phyloP scores from a whole-genome alignment of 1,284 basidiomycete species.

The Cerioporus squamosus region DNA sequence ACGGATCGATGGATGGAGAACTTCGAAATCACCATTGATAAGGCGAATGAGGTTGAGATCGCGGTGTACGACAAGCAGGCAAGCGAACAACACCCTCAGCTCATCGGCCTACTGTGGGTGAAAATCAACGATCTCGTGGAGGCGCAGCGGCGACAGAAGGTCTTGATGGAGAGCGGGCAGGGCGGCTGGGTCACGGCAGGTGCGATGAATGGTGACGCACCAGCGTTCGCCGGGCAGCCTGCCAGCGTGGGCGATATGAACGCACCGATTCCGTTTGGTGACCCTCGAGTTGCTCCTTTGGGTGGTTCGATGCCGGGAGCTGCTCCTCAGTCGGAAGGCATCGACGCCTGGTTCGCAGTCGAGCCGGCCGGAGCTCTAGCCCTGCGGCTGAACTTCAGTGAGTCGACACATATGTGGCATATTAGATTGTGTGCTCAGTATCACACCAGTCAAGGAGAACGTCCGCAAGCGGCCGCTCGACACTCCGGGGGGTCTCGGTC shows the following conservation, averaged over 20 bases:
- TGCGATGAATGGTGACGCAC: conserved; percentile 70
- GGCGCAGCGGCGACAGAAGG: conserved; percentile 92
- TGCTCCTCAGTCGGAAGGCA: conserved; percentile 66
- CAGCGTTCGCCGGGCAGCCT: conserved; percentile 41
- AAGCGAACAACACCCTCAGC: conserved; percentile 79
- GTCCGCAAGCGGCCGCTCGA: conserved; percentile 95
- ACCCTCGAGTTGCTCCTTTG: conserved; percentile 31
- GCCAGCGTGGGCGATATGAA: conserved; percentile 57
- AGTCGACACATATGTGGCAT: conserved; percentile 36
- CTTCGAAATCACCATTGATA: conserved; percentile 96
- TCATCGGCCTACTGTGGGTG: conserved; percentile 97
- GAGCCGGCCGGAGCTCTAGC: conserved; percentile 96
- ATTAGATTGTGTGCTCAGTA: conserved; percentile 21
- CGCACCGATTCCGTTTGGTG: conserved; percentile 55
- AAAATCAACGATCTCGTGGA: conserved; percentile 95
- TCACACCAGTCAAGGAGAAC: conserved; percentile 86
- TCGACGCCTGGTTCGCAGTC: conserved; percentile 97
- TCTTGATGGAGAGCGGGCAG: conserved; percentile 82
- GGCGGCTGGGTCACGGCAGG: conserved; percentile 94
- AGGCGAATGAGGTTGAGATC: conserved; percentile 98
- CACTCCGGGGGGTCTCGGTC: conserved; percentile 87
- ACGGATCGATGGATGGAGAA: conserved; percentile 98
- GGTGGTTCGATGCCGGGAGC: conserved; percentile 35
- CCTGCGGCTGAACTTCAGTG: conserved; percentile 89
- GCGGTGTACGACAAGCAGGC: conserved; percentile 94